A percentile compares a stretch with the other conserved stretches of the same genome.
Conservation (phyloP, 208 protist genomes). For the Trichomonas tenax region DNA sequence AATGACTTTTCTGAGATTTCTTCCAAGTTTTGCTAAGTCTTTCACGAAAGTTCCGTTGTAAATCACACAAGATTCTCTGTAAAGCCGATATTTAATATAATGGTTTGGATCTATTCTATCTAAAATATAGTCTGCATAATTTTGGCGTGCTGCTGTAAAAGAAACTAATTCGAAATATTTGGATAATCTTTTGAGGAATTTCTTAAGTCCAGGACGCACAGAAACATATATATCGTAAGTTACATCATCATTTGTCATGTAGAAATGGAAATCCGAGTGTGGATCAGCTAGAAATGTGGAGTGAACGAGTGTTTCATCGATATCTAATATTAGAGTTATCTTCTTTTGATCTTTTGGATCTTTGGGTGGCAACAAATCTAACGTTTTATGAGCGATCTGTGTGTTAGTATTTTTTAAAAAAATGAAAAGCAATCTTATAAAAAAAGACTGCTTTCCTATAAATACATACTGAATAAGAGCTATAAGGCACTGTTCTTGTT, state of each 20-base stretch:
- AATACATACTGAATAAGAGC: not conserved
- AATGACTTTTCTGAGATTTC: not conserved
- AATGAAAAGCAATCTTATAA: too few species aligned
- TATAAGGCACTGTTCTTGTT: not conserved
- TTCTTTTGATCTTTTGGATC: not conserved
- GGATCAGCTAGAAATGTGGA: not conserved
- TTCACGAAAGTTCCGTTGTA: not conserved
- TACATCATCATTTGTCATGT: not conserved
- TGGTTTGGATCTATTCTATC: not conserved
- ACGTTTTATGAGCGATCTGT: not conserved
- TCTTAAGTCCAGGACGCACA: not conserved
- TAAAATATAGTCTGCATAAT: not conserved
- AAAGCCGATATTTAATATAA: not conserved
- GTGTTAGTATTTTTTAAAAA: not conserved
- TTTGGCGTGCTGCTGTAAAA: not conserved
- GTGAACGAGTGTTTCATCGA: slow-evolving; percentile 7
- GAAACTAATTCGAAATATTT: not conserved
- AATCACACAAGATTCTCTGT: not conserved
- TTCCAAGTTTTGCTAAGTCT: not conserved
- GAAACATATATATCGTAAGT: not conserved
- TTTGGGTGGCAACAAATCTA: not conserved
- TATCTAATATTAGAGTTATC: not conserved
- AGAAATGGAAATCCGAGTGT: not conserved
- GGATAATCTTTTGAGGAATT: not conserved
- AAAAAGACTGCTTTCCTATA: too few species aligned